phyloP scores from a whole-genome alignment of 257 asterid species.

The Haberlea rhodopensis region DNA sequence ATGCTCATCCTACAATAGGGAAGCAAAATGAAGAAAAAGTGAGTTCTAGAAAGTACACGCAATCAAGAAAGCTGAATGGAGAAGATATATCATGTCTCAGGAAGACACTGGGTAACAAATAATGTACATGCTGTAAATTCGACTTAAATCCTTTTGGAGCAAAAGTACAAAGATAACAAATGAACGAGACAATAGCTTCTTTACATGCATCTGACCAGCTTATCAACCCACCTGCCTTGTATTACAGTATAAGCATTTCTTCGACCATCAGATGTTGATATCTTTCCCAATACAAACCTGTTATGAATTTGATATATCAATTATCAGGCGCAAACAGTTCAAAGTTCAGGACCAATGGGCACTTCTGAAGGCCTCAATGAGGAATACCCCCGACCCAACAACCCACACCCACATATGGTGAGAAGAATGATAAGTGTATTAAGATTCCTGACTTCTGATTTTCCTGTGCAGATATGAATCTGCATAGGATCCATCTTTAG shows the following conservation, averaged over 20 bases:
- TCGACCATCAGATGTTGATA: conserved; percentile 81
- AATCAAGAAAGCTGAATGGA: too few relatives aligned
- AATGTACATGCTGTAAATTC: conserved; percentile 9
- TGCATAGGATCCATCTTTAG: conserved; percentile 2
- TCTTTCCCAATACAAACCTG: conserved; percentile 98
- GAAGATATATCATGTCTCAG: too few relatives aligned
- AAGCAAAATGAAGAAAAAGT: too few relatives aligned
- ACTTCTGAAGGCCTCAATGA: conserved; percentile 30
- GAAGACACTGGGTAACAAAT: too few relatives aligned
- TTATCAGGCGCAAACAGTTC: conserved; percentile 49
- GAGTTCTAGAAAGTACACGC: too few relatives aligned
- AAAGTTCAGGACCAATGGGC: conserved; percentile 37
- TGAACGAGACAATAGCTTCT: conserved; percentile 24
- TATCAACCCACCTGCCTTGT: conserved; percentile 91
- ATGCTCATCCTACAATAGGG: too few relatives aligned
- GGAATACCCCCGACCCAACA: conserved; percentile 18
- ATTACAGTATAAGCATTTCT: conserved; percentile 73
- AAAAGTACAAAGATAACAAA: conserved; percentile 24
- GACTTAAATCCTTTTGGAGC: conserved; percentile 20
- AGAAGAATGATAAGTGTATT: conserved; percentile 22
- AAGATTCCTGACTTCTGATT: conserved; percentile 15
- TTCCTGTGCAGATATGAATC: conserved; percentile 21
- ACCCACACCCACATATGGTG: conserved; percentile 28
- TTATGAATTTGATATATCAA: conserved; percentile 66
- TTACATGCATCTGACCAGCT: conserved; percentile 46